Base-by-base conservation (phyloP, 805 yeast species). In the Ogataea methylovora region DNA sequence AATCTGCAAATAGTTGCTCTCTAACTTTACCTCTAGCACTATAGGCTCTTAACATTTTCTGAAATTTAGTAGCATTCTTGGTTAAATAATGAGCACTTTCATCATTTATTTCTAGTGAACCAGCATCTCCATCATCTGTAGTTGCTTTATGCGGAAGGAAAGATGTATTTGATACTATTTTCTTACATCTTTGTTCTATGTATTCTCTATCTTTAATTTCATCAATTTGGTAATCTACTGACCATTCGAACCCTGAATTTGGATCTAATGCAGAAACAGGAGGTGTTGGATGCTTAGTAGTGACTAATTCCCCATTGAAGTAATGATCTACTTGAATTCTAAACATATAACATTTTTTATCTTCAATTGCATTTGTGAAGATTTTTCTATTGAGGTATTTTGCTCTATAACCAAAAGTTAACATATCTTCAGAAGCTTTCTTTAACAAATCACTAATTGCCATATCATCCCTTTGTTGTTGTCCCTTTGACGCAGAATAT, bases 241-340 rank as follows among this genome's bases (percentile, higher is more conserved):
- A 46, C 65, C 65, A 60, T 1, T 32, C 32, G 21, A 33, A 30
- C 1, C 35, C 23, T 2, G 37, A 15, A 8, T 33, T 22, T 3
- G 39, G 16, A 18, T 51, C 48, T 4, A 56, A n/a, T 15, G 53
- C 41, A 1, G 43, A 48, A 12, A 54, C 13, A 1, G 56, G 40
- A 13, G 63, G 63, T 2, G 54, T 47, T 16, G 63, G 62, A 30
- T 52, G 42, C n/a, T 26, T 32, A 8, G 29, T 39, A 5, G 37
- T 31, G 10, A 39, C 42, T 12, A 32, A 42, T n/a, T 48, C 34
- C n/a, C 57, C 65, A 31, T 63, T 53, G 36, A 65, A 58, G 18
- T 38, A 44, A 43, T 67, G 68, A 8, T 54, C 46, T 0, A 63
- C 54, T 5, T 41, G 42, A 8, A 71, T 40, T 27, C 57, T 55